A percentile compares a stretch with the other conserved stretches of the same genome.
Conservation (phyloP, 768 basidiomycete species). For the Rubroboletus satanas region DNA sequence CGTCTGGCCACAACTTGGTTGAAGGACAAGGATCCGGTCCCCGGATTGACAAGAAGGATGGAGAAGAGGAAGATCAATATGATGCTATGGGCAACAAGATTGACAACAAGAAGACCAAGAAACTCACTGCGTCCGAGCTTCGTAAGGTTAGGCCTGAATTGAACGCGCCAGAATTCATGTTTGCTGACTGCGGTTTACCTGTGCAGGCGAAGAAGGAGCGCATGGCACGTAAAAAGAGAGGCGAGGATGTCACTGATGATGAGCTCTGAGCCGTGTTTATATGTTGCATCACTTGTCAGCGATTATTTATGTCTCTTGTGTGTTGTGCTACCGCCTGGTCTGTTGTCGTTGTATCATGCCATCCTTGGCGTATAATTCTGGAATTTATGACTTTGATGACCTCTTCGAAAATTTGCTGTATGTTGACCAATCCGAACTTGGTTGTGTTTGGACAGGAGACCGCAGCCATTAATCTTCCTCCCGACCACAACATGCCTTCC, state of each 20-base stretch:
- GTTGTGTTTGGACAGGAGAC: neutral
- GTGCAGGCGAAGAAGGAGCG: constrained; percentile 85
- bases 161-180: neutral
- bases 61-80: constrained; percentile 85
- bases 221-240: constrained; percentile 83
- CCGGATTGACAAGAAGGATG: constrained; percentile 91
- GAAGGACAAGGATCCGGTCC: constrained; percentile 96
- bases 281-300: constrained; percentile 1
- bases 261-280: constrained; percentile 33
- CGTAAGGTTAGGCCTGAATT: constrained; percentile 55
- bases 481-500: constrained; percentile 31
- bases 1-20: constrained; percentile 99
- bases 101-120: constrained; percentile 80
- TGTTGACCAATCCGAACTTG: neutral
- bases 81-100: constrained; percentile 99
- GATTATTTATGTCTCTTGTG: constrained; percentile 11
- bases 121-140: constrained; percentile 75
- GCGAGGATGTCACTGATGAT: constrained; percentile 74
- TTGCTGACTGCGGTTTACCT: constrained; percentile 12
- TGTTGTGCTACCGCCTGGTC: constrained; percentile 13
- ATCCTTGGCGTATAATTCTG: constrained; percentile 17
- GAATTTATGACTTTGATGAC: constrained; percentile 4
- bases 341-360: constrained; percentile 21
- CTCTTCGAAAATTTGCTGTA: neutral
- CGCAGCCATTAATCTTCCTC: constrained; percentile 5